Conservation (phyloP, 192 early-diverging fungal species). For the Obelidium mucronatum region DNA sequence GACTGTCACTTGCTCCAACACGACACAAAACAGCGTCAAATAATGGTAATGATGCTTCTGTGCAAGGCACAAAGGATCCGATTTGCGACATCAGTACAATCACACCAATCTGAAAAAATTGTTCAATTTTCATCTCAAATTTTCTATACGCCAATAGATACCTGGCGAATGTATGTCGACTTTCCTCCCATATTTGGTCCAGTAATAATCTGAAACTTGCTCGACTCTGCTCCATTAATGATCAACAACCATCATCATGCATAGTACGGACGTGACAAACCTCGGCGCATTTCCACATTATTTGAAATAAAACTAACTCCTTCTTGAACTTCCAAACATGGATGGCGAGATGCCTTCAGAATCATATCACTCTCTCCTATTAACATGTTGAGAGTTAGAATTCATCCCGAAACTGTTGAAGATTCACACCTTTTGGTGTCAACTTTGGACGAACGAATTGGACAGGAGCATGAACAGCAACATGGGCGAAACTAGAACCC, state of each 20-base stretch:
- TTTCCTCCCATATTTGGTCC: conserved; percentile 99
- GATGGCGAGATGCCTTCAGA: conserved; percentile 82
- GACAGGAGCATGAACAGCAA: conserved; percentile 79
- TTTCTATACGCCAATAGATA: too few relatives aligned
- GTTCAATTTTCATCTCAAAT: conserved; percentile 18
- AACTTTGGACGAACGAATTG: conserved; percentile 86
- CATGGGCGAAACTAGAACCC: conserved; percentile 81
- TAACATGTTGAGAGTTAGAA: background rate
- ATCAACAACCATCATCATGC: too few relatives aligned
- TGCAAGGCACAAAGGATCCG: conserved; percentile 93
- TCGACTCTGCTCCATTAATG: conserved; percentile 39
- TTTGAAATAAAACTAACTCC: conserved; percentile 94
- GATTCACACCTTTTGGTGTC: conserved; percentile 49
- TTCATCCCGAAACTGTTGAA: background rate
- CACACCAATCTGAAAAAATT: conserved; percentile 74
- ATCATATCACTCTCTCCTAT: conserved; percentile 70
- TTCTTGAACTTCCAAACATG: conserved; percentile 93
- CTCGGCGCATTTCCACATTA: conserved; percentile 77
- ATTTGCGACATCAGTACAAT: conserved; percentile 94
- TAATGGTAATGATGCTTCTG: conserved; percentile 68
- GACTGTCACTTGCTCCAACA: conserved; percentile 94
- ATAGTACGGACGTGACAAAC: conserved; percentile 40
- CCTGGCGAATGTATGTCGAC: conserved; percentile 95
- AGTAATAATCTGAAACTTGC: conserved; percentile 86
- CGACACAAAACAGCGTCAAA: conserved; percentile 91